phyloP scores from a whole-genome alignment of 768 basidiomycete genomes.

The Naganishia vishniacii region DNA sequence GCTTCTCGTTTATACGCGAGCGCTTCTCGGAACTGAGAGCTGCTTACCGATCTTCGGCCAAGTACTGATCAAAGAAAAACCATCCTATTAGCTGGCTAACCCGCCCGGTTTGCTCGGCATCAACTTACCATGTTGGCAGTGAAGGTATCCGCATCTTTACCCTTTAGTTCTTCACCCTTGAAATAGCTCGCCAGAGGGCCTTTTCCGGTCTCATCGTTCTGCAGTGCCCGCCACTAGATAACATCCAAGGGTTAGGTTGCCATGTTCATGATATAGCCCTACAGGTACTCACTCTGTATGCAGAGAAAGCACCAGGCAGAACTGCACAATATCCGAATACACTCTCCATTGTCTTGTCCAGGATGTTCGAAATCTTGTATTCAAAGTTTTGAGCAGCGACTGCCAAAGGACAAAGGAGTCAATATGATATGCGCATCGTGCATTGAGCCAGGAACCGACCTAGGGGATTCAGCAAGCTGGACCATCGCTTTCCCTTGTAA shows the following conservation, averaged over 20 bases:
- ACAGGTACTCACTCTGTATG: slow-evolving; percentile 53
- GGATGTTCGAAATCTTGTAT: slow-evolving; percentile 86
- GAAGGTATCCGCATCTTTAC: slow-evolving; percentile 48
- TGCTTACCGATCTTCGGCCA: slow-evolving; percentile 45
- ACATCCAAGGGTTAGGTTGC: not conserved
- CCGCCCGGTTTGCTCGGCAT: not conserved
- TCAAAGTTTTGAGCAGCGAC: slow-evolving; percentile 93
- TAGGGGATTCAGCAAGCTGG: slow-evolving; percentile 71
- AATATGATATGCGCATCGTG: not conserved
- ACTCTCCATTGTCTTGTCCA: slow-evolving; percentile 84
- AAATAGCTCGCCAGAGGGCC: slow-evolving; percentile 90
- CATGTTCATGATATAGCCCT: not conserved
- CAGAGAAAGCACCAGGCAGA: slow-evolving; percentile 85
- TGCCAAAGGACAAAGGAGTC: slow-evolving; percentile 2
- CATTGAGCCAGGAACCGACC: slow-evolving; percentile 26
- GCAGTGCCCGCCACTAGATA: slow-evolving; percentile 68
- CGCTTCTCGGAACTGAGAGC: not conserved
- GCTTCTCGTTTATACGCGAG: no score
- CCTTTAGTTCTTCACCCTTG: slow-evolving; percentile 75
- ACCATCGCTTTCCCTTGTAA: slow-evolving; percentile 87
- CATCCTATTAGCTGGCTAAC: slow-evolving; percentile 6
- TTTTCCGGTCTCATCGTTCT: slow-evolving; percentile 78
- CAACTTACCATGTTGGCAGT: slow-evolving; percentile 45
- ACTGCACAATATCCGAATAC: slow-evolving; percentile 56
- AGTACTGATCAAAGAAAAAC: slow-evolving; percentile 24